Evolutionary conservation across 768 basidiomycete species (phyloP).

Genomic region (Kwoniella sp.): DNA sequence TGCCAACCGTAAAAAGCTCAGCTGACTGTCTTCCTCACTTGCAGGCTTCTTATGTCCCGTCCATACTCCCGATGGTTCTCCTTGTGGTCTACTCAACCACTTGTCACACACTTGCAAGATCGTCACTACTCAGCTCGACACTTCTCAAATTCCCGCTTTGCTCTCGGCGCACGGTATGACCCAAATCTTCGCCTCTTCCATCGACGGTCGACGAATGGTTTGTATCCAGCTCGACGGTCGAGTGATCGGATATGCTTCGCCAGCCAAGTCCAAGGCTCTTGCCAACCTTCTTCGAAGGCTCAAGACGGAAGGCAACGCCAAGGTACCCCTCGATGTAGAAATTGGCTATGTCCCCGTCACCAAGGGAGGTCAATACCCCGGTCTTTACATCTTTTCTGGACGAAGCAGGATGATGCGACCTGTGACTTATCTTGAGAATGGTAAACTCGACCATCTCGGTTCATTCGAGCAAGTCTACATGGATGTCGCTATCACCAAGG

Average conservation of each 20-base stretch:
- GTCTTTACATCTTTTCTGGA: constrained; percentile 85
- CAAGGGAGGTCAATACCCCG: constrained; percentile 94
- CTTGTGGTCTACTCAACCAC: constrained; percentile 96
- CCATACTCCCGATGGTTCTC: constrained; percentile 96
- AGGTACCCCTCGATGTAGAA: constrained; percentile 89
- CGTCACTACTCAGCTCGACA: constrained; percentile 72
- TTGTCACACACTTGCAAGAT: constrained; percentile 91
- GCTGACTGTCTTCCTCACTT: background rate
- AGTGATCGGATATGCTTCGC: constrained; percentile 89
- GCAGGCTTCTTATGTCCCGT: constrained; percentile 95
- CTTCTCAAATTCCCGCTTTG: constrained; percentile 76
- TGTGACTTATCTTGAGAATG: constrained; percentile 85
- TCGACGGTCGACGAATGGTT: constrained; percentile 79
- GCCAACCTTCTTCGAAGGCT: constrained; percentile 84
- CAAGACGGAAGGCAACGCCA: constrained; percentile 85
- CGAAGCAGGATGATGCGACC: constrained; percentile 96
- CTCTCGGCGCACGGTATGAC: constrained; percentile 92
- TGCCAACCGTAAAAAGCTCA: too few species aligned
- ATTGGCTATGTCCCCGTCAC: constrained; percentile 86
- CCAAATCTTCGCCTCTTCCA: constrained; percentile 73
- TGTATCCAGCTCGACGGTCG: constrained; percentile 94
- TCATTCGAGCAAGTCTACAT: constrained; percentile 99
- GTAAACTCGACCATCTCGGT: constrained; percentile 83
- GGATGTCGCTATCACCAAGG: constrained; percentile 89
- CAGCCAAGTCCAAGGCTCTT: constrained; percentile 71